A percentile compares a stretch with the other conserved stretches of the same genome.
phyloP scores from a whole-genome alignment of 331 rosid genomes.

The Acacia concinna region DNA sequence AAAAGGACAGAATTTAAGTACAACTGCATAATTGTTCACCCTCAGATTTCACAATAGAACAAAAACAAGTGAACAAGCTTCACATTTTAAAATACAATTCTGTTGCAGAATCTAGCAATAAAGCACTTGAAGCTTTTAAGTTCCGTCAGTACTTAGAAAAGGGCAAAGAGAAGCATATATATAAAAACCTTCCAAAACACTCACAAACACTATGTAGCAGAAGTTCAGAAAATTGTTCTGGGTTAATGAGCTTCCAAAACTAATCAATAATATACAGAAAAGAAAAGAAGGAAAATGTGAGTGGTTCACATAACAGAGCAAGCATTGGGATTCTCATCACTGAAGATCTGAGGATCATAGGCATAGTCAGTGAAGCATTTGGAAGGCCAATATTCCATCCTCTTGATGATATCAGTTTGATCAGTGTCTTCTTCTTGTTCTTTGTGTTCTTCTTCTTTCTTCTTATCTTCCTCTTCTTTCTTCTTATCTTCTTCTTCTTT shows the following conservation, averaged over 20 bases:
- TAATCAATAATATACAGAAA: constrained; percentile 18
- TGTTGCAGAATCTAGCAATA: background rate
- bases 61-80: background rate
- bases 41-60: background rate
- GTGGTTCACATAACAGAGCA: constrained; percentile 73
- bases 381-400: constrained; percentile 71
- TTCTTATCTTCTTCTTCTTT: constrained; percentile 38
- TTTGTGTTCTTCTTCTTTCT: constrained; percentile 15
- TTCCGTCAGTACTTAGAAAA: background rate
- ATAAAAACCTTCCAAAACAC: constrained; percentile 4
- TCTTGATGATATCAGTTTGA: constrained; percentile 50
- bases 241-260: constrained; percentile 23
- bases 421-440: constrained; percentile 56
- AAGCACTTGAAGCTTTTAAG: background rate
- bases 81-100: background rate
- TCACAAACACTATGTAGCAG: constrained; percentile 13
- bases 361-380: constrained; percentile 55
- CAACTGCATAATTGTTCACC: background rate
- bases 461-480: constrained; percentile 31
- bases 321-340: constrained; percentile 95
- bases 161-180: background rate
- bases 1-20: background rate
- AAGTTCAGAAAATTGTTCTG: constrained; percentile 21
- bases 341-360: constrained; percentile 68
- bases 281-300: background rate